These are phyloP conservation scores for Funneliformis mosseae DNA, from an alignment of 192 early-diverging fungal genomes.

Conservation along the genomic window DNA sequence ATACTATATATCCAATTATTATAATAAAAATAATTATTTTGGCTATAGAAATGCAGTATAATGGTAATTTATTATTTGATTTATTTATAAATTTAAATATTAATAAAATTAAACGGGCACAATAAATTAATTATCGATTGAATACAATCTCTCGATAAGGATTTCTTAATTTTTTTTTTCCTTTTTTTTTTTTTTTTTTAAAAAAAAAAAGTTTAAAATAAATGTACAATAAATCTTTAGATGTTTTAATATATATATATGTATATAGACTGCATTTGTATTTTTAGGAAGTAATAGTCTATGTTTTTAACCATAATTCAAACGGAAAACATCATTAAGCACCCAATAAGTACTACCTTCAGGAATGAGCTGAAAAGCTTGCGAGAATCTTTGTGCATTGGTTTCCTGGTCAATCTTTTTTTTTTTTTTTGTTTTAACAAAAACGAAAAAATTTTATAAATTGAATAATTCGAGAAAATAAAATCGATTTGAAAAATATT, in stretches of 20 bases:
- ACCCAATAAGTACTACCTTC: slow-evolving; percentile 73
- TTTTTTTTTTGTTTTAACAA: slow-evolving; percentile 4
- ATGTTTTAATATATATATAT: too few relatives aligned
- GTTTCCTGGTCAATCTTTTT: slow-evolving; percentile 76
- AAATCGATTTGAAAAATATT: neutral
- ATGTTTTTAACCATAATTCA: slow-evolving; percentile 63
- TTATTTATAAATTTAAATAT: too few relatives aligned
- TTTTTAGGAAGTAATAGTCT: neutral
- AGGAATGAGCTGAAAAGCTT: slow-evolving; percentile 86
- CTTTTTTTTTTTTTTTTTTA: too few relatives aligned
- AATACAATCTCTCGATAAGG: neutral
- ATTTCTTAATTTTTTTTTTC: neutral
- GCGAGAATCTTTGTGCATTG: slow-evolving; percentile 76
- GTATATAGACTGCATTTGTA: neutral
- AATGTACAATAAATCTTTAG: neutral
- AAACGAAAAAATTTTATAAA: too few relatives aligned
- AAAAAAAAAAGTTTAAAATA: neutral
- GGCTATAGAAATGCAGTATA: neutral
- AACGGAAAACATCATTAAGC: slow-evolving; percentile 82
- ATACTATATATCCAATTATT: neutral
- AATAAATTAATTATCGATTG: neutral
- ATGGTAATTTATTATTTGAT: neutral
- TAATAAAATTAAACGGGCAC: too few relatives aligned
- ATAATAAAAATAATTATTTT: neutral
- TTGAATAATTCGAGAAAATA: too few relatives aligned